Evolutionary conservation across 331 rosid genomes (phyloP).

Genomic region (Telfairia occidentalis): DNA sequence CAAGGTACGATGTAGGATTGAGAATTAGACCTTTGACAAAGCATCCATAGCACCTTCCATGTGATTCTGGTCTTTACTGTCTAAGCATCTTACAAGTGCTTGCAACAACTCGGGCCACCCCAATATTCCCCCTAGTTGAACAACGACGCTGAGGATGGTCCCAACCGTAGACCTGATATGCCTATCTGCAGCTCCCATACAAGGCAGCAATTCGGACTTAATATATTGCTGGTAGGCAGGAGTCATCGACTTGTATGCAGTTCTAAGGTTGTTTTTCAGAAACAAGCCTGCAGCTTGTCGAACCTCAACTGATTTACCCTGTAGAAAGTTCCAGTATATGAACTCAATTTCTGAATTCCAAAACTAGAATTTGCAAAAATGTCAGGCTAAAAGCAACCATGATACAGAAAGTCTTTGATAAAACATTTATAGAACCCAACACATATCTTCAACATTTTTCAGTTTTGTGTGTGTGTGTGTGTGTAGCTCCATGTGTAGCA

Average conservation of each 20-base stretch:
- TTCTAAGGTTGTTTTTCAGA: conserved; percentile 82
- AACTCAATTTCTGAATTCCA: conserved; percentile 1
- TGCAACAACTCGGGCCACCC: conserved; percentile 97
- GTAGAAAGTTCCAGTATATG: conserved; percentile 7
- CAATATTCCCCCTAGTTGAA: conserved; percentile 67
- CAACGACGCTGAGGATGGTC: conserved; percentile 67
- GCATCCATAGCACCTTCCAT: conserved; percentile 99
- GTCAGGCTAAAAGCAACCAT: not conserved
- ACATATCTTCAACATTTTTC: not conserved
- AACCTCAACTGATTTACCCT: conserved; percentile 85
- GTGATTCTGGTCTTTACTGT: conserved; percentile 75
- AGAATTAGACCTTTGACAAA: conserved; percentile 66
- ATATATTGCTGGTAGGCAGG: conserved; percentile 73
- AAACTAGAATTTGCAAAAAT: not conserved
- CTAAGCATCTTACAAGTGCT: conserved; percentile 83
- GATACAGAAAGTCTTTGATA: not conserved
- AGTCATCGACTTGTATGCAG: conserved; percentile 38
- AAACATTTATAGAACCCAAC: not conserved
- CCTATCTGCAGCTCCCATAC: conserved; percentile 82
- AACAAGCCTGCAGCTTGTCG: conserved; percentile 93
- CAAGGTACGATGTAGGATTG: not conserved
- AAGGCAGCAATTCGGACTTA: conserved; percentile 87
- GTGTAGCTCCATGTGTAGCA: not conserved
- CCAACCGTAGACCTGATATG: conserved; percentile 87
- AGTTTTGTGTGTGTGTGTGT: not conserved